These are phyloP conservation scores for Penicillium sp. DNA, from an alignment of 2,329 filamentous ascomycete genomes.

Conservation along the genomic window DNA sequence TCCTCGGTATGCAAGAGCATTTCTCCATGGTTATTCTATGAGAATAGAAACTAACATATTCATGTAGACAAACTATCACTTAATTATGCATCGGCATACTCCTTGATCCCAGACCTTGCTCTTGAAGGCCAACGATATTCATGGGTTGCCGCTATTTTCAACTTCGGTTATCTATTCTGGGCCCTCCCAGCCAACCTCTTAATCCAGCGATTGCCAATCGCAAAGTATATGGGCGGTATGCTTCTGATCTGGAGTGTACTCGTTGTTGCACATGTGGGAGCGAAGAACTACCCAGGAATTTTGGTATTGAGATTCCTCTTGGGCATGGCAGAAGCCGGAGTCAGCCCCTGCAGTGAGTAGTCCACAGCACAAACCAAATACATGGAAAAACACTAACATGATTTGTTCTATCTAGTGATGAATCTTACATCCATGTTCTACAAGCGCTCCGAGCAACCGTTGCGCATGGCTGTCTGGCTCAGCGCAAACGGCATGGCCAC, in stretches of 20 bases:
- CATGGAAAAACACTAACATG: neutral
- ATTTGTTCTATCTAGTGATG: conserved; percentile 27
- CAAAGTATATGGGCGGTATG: conserved; percentile 43
- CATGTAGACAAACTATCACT: conserved; percentile 30
- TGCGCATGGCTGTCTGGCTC: conserved; percentile 38
- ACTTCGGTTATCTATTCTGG: conserved; percentile 46
- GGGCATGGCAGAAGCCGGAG: conserved; percentile 43
- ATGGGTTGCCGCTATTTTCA: conserved; percentile 46
- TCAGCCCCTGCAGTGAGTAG: conserved; percentile 31
- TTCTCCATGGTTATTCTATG: neutral
- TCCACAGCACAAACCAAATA: neutral
- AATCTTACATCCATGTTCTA: conserved; percentile 41
- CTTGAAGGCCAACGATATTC: conserved; percentile 45
- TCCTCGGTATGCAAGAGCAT: conserved; percentile 33
- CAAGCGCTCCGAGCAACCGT: conserved; percentile 37
- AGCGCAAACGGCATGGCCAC: conserved; percentile 39
- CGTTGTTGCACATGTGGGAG: conserved; percentile 40
- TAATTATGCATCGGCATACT: conserved; percentile 43
- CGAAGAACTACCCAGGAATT: conserved; percentile 43
- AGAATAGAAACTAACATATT: neutral
- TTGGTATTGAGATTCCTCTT: conserved; percentile 49
- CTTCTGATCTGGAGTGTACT: conserved; percentile 44
- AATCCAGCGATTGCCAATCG: conserved; percentile 45
- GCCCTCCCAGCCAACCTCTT: conserved; percentile 43
- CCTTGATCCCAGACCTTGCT: conserved; percentile 42